A percentile compares a stretch with the other conserved stretches of the same genome.
phyloP scores from a whole-genome alignment of 2,329 filamentous ascomycete species.

The Teratosphaeria zuluensis region DNA sequence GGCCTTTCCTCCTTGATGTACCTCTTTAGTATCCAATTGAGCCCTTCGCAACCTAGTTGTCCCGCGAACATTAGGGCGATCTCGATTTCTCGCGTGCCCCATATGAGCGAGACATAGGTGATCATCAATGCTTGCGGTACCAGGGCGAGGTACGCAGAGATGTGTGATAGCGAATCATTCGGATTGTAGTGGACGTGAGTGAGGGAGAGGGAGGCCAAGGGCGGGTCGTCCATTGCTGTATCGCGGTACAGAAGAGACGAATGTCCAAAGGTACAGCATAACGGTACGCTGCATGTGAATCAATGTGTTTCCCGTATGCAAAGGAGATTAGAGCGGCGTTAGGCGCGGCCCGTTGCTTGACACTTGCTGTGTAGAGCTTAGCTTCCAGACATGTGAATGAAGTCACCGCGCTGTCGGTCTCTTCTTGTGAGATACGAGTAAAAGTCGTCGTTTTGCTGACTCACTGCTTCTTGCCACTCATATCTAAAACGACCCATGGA shows the following conservation, averaged over 20 bases:
- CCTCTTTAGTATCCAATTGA: slow-evolving; percentile 85
- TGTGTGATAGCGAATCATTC: slow-evolving; percentile 68
- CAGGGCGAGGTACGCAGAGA: slow-evolving; percentile 89
- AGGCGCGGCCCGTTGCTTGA: neutral
- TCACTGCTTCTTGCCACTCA: neutral
- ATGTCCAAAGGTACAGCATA: neutral
- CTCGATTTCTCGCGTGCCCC: slow-evolving; percentile 84
- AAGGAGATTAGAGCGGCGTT: neutral
- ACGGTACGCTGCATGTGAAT: neutral
- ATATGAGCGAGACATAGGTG: slow-evolving; percentile 80
- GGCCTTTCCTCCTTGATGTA: slow-evolving; percentile 88
- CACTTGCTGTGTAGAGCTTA: neutral
- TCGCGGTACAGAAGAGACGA: neutral
- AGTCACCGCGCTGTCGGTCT: neutral
- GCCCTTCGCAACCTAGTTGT: slow-evolving; percentile 80
- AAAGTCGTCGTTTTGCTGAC: neutral
- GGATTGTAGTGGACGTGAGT: slow-evolving; percentile 98
- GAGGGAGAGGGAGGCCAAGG: slow-evolving; percentile 80
- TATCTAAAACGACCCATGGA: neutral
- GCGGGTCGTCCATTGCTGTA: slow-evolving; percentile 37
- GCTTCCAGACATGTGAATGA: neutral
- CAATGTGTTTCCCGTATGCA: no score
- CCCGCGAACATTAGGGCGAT: slow-evolving; percentile 83
- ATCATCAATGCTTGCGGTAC: slow-evolving; percentile 86
- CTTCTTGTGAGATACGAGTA: neutral